Percentiles rank a stretch among this genome's conserved stretches.
These are phyloP conservation scores for Zoysia pacifica DNA, from an alignment of 176 grass and related monocot species.

Conservation along the genomic window DNA sequence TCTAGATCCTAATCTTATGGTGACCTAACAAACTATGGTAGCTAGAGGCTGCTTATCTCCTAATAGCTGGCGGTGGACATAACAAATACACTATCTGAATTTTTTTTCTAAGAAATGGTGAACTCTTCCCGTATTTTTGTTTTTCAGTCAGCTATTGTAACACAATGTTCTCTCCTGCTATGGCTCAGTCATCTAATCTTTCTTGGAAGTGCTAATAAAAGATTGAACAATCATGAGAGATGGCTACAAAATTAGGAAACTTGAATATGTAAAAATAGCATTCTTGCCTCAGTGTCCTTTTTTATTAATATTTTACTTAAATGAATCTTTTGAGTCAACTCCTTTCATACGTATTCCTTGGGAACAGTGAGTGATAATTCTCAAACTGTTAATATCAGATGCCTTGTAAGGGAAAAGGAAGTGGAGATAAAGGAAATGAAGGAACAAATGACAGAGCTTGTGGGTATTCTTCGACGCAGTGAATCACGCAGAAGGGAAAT, in stretches of 20 bases:
- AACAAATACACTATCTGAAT: background rate
- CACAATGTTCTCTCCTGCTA: background rate
- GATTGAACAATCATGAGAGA: background rate
- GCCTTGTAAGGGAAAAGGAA: slow-evolving; percentile 77
- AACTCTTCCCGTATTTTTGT: background rate
- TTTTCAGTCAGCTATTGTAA: slow-evolving; percentile 8
- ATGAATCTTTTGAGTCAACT: slow-evolving; percentile 6
- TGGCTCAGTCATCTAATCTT: background rate
- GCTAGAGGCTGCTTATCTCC: too few species aligned
- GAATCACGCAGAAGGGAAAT: slow-evolving; percentile 82
- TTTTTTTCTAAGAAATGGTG: background rate
- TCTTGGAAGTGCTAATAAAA: background rate
- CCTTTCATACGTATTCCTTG: slow-evolving; percentile 16
- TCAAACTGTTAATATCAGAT: slow-evolving; percentile 57
- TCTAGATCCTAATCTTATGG: too few species aligned
- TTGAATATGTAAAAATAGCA: background rate
- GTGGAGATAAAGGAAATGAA: slow-evolving; percentile 89
- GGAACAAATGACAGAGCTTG: slow-evolving; percentile 90
- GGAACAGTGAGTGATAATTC: background rate
- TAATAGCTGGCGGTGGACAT: too few species aligned
- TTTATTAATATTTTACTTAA: background rate
- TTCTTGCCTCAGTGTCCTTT: background rate
- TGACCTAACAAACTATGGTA: too few species aligned
- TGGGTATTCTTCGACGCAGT: slow-evolving; percentile 78
- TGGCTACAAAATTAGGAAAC: background rate